Base-by-base conservation (phyloP, 169 alveolate species). In the Ichthyophthirius multifiliis region DNA sequence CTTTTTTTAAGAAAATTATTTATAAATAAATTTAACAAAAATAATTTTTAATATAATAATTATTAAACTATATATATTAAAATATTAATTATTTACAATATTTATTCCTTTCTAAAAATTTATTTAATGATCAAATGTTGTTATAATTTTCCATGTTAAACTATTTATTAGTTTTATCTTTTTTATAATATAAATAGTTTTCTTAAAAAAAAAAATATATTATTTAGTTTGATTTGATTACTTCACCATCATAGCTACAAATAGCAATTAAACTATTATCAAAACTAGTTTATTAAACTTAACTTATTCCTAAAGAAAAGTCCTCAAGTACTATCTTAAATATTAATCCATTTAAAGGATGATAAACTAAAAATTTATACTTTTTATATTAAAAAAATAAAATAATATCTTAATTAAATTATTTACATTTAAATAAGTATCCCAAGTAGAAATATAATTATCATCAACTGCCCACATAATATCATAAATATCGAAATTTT, bases 391-490 rank as follows among this genome's bases (percentile, higher is more conserved):
- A 6, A 55, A 1, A 55, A 55, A 10, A 1, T 2, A 5, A 15
- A 7, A 1, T 55, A 27, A 27, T 55, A 3, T 15, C 13, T 3
- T 20, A 41, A 67, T 86, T 30, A 10, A 75, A 41, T 44, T 48
- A 37, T 4, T 43, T 76, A 46, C 83, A 80, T 89, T 88, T 34
- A 90, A 37, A 41, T 88, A 80, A 16, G 83, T 83, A 46, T 93
- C 96, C 86, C 85, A 80, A 12, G 88, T 84, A 12, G 83, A 43
- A 18, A 93, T 86, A n/a, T 80, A 78, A 27, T 92, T 65, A 45
- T 87, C 89, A 64, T 93, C 93, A 27, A 77, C 48, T 3, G 91
- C 30, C 95, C 96, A 93, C 37, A 27, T 30, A n/a, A 90, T 39
- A 65, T 88, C 92, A 7, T 20, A 86, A 30, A 90, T 32, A 47